phyloP scores from a whole-genome alignment of 148 eudicot genomes.

The Selenicereus undatus region DNA sequence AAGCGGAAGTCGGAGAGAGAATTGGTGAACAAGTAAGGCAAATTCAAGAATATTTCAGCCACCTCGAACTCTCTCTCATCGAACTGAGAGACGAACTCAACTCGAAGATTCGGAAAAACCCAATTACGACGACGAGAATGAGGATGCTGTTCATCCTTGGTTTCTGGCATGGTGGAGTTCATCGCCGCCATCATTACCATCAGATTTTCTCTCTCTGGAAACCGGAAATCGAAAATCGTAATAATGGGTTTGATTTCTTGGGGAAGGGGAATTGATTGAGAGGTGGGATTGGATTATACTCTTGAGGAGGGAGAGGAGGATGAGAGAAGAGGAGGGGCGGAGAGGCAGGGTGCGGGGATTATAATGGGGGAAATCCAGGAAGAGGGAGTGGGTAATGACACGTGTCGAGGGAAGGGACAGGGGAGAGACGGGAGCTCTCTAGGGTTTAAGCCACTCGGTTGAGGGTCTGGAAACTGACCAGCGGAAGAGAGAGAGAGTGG shows the following conservation, averaged over 20 bases:
- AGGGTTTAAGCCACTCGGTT: slow-evolving; percentile 3
- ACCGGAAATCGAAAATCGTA: not conserved
- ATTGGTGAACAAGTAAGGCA: not conserved
- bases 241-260: not conserved
- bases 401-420: not conserved
- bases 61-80: slow-evolving; percentile 11
- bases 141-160: not conserved
- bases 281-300: not conserved
- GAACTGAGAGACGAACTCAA: not conserved
- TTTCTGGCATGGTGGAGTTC: not conserved
- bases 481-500: not conserved
- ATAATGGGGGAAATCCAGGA: not conserved
- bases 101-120: not conserved
- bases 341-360: not conserved
- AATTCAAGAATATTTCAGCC: not conserved
- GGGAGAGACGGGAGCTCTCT: not conserved
- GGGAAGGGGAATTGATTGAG: not conserved
- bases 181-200: not conserved
- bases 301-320: not conserved
- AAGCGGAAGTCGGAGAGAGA: not conserved
- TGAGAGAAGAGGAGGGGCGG: not conserved
- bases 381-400: not conserved
- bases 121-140: not conserved
- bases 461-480: not conserved
- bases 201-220: not conserved